Evolutionary conservation across 176 grass and related monocot genomes (phyloP).

Genomic region (Oryza officinalis): DNA sequence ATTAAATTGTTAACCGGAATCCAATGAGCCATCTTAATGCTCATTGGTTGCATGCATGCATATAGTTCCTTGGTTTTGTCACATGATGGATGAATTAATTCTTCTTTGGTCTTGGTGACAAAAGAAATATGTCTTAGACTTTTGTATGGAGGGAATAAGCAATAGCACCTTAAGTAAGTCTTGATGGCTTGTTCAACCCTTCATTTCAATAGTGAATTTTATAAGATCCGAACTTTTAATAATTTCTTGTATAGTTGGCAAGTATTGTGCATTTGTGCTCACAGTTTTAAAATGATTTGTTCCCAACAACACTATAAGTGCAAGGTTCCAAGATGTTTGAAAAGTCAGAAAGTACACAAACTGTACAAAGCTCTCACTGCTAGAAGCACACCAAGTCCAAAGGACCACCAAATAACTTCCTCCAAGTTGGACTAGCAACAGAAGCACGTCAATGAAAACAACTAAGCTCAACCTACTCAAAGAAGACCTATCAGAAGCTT

Average conservation of each 20-base stretch:
- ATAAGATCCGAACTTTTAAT: not conserved
- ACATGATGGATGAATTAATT: too few species aligned
- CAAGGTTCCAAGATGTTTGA: not conserved
- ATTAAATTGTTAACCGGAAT: too few species aligned
- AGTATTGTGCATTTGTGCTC: not conserved
- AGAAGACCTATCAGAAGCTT: constrained; percentile 16
- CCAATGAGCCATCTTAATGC: too few species aligned
- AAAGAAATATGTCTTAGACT: too few species aligned
- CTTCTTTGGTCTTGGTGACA: too few species aligned
- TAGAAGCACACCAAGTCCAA: constrained; percentile 9
- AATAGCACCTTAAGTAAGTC: not conserved
- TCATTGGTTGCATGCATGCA: too few species aligned
- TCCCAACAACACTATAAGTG: not conserved
- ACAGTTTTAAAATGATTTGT: not conserved
- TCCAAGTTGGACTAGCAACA: not conserved
- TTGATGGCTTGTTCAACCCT: not conserved
- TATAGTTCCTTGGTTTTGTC: too few species aligned
- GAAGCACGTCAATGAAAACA: constrained; percentile 3
- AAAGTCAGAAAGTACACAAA: not conserved
- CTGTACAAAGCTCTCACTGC: not conserved
- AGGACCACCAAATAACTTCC: constrained; percentile 2
- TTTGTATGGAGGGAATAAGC: too few species aligned
- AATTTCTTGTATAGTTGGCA: not conserved
- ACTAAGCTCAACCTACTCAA: not conserved
- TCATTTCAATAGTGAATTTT: not conserved